Base-by-base conservation (phyloP, 805 yeast genomes). In the Henningerozyma blattae region DNA sequence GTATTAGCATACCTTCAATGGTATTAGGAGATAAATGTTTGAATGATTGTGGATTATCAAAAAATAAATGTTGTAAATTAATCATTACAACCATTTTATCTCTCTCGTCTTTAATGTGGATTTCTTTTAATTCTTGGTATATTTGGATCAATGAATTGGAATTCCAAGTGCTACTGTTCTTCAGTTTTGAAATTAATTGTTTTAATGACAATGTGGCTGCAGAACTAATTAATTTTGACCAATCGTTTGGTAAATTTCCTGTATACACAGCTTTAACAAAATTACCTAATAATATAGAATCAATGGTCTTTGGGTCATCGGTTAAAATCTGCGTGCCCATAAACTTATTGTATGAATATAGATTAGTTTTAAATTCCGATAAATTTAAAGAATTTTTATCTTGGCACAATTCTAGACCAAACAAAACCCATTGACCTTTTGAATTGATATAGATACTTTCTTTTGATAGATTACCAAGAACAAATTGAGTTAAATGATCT, bases 381-480 rank as follows among this genome's bases (percentile, higher is more conserved):
- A 36, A 29, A 35, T 40, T 37, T 2, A 44, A 10, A 4, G 60
- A 48, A 0, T 69, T 66, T 52, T 28, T 31, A n/a, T 57, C 33
- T 51, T 34, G 24, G 27, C 56, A 52, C 24, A 52, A 35, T 54
- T 87, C 96, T 46, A 86, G 75, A 1, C 95, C 94, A 38, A 81
- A 80, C 18, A 87, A 51, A 38, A 74, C 77, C 89, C 94, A 84
- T 48, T 81, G 93, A 12, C 95, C 94, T 13, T 64, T 49, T 20
- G 65, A 68, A 35, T 71, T 78, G 13, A 83, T 75, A 50, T 61
- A 86, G 1, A 87, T 67, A 1, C 81, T 70, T 27, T 69, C 62
- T 15, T 59, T 43, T 37, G 70, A 65, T 10, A 84, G 42, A 38
- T 74, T 73, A 5, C 86, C 89, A 47, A 82, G 79, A 5, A 79